These are phyloP conservation scores for Pinus tabuliformis DNA, from an alignment of 75 land plant species.

Conservation along the genomic window DNA sequence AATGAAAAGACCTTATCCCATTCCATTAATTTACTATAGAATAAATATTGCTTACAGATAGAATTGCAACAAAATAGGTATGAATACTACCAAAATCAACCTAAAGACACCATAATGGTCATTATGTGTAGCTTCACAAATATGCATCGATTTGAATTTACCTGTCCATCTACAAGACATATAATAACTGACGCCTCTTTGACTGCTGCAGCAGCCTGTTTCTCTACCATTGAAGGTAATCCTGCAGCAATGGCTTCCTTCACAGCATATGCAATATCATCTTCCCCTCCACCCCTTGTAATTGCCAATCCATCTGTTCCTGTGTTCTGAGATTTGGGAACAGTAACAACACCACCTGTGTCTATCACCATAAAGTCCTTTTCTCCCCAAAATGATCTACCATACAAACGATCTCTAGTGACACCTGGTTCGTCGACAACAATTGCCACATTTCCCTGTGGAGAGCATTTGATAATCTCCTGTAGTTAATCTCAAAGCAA, in stretches of 20 bases:
- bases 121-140: not conserved
- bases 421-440: constrained; percentile 99
- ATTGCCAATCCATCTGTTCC: constrained; percentile 85
- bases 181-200: constrained; percentile 81
- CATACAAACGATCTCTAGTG: constrained; percentile 93
- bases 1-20: not conserved
- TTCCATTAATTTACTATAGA: not conserved
- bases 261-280: constrained; percentile 61
- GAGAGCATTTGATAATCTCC: constrained; percentile 2
- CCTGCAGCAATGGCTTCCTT: constrained; percentile 89
- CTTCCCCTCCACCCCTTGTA: constrained; percentile 72
- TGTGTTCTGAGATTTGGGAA: constrained; percentile 54
- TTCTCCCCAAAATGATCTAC: constrained; percentile 81
- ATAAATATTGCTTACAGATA: not conserved
- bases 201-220: constrained; percentile 87
- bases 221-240: constrained; percentile 96
- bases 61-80: not conserved
- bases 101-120: not conserved
- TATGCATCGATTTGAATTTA: constrained; percentile 9
- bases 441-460: constrained; percentile 83
- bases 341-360: constrained; percentile 92
- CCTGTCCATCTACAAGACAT: constrained; percentile 98
- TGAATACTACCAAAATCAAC: not conserved
- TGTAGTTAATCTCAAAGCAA: not conserved
- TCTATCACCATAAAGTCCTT: constrained; percentile 92